These are phyloP conservation scores for Cryptococcus sp. DNA, from an alignment of 1,284 basidiomycete species.

Conservation along the genomic window DNA sequence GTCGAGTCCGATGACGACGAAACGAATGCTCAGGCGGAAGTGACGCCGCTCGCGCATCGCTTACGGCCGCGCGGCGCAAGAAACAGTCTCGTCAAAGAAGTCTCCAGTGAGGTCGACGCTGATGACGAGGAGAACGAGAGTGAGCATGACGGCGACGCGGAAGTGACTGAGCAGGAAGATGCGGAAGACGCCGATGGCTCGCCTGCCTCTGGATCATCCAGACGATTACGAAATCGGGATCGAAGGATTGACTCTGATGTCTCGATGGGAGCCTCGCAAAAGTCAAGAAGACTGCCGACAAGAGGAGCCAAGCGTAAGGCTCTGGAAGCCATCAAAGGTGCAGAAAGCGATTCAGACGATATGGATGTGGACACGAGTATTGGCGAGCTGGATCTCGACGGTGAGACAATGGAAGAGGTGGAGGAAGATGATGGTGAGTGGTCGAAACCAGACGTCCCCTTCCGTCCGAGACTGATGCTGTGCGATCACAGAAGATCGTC, in stretches of 20 bases:
- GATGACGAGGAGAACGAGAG: constrained; percentile 53
- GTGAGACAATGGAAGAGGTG: constrained; percentile 11
- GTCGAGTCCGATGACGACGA: constrained; percentile 16
- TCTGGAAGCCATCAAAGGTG: constrained; percentile 28
- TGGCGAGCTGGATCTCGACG: constrained; percentile 1
- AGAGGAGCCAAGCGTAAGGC: constrained; percentile 35
- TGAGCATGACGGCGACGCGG: constrained; percentile 21
- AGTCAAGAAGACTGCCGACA: constrained; percentile 9
- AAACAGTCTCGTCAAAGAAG: constrained; percentile 24
- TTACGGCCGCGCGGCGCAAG: constrained; percentile 33
- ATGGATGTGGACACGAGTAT: constrained; percentile 56
- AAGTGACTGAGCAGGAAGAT: constrained; percentile 18
- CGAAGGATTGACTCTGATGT: constrained; percentile 14
- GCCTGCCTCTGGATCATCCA: constrained; percentile 12
- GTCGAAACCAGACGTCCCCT: neutral
- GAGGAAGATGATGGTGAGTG: constrained; percentile 16
- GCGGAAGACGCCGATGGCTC: constrained; percentile 11
- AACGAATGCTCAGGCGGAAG: constrained; percentile 60
- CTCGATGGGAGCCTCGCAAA: constrained; percentile 1
- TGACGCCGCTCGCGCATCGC: constrained; percentile 61
- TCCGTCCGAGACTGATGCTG: neutral
- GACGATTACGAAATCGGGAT: constrained; percentile 14
- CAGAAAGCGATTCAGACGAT: constrained; percentile 49
- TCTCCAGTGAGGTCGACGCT: constrained; percentile 48
- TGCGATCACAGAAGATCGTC: neutral